Evolutionary conservation across 768 basidiomycete genomes (phyloP), one percentile per base, ranked within the genome.

Genomic region (Naganishia kalamii): DNA sequence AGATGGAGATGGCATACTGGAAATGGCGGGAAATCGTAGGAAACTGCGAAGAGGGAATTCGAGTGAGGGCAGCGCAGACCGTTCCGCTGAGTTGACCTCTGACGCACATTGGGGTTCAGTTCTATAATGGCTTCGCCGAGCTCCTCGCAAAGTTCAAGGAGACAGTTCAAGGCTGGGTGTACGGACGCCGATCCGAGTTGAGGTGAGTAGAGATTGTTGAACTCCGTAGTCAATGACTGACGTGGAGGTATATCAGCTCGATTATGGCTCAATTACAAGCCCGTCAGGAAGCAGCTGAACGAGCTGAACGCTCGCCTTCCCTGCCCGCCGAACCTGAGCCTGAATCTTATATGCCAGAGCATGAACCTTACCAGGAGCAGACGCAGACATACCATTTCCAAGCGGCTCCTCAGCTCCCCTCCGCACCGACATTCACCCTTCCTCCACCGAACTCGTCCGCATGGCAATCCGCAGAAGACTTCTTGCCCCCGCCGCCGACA

Each of bases 31-130:
- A 97, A 74, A 88, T 96, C 15, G 82, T 81, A 1, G 83, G 84
- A 54, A 92, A 98, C 77, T 80, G 96, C 6, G 86, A 89, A 43
- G 94, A 98, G 74, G 93, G 93, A 5, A 82, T 88, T 71, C 88
- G 90, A 81, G 91, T 88, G 70, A 15, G 79, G 68, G 29, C 12
- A 29, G 44, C 33, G 5, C 23, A 41, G 51, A 23, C 32, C 40
- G 35, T 12, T 47, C n/a, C n/a, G 65, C 13, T 40, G 35, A 33
- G 27, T 50, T 54, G 54, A 19, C 25, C 4, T 8, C 67, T 30
- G 33, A 19, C 15, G 13, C 48, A 17, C 30, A 6, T 10, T 67
- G 51, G 1, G 40, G 66, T n/a, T 11, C 62, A 92, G 88, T 98
- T 97, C 73, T 94, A 99, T 75, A 92, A 90, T 67, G 88, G 90